Evolutionary conservation across 148 eudicot genomes (phyloP), one percentile per base, ranked within the genome.

Genomic region (Persicaria tinctoria): DNA sequence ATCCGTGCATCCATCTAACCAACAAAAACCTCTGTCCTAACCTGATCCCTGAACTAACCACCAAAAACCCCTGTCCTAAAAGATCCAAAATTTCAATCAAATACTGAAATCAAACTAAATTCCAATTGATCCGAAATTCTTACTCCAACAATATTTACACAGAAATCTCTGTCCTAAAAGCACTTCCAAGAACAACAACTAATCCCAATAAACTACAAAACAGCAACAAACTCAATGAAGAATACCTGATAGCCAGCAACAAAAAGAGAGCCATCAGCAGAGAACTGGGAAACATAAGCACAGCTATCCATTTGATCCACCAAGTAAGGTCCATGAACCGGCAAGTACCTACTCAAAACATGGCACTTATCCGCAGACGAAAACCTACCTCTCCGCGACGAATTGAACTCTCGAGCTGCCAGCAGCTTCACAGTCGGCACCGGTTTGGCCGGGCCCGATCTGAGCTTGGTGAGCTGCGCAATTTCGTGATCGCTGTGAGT

Each of bases 201-300:
- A 56, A 50, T 73, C 41, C 68, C 17, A 20, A 73, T 48, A 51
- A 3, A 3, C n/a, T 73, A 62, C 16, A 60, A 46, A 75, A 13
- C 38, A 8, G 13, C 66, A 23, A 50, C 64, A 48, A 64, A 74
- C 11, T 11, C 14, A 4, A 9, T 20, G 49, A 54, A 74, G 17
- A 8, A 73, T 74, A 93, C 98, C 98, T 94, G 98, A 87, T 77
- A 94, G n/a, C 86, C 98, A 50, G 92, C 93, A 54, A 93, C 81
- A 66, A 88, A 85, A 80, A 89, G 90, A 8, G 98, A 89, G 32
- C 98, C 97, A 84, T 91, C 93, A 0, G 78, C 79, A 8, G 98
- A 91, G 83, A 91, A 93, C 70, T 91, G 98, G 0, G 97, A 88
- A 10, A 93, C 92, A 81, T 93, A 93, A 55, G 94, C 97, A 72